Percentiles rank a stretch among this genome's conserved stretches.
phyloP scores from a whole-genome alignment of 805 yeast genomes.

The Wickerhamomyces sydowiorum region DNA sequence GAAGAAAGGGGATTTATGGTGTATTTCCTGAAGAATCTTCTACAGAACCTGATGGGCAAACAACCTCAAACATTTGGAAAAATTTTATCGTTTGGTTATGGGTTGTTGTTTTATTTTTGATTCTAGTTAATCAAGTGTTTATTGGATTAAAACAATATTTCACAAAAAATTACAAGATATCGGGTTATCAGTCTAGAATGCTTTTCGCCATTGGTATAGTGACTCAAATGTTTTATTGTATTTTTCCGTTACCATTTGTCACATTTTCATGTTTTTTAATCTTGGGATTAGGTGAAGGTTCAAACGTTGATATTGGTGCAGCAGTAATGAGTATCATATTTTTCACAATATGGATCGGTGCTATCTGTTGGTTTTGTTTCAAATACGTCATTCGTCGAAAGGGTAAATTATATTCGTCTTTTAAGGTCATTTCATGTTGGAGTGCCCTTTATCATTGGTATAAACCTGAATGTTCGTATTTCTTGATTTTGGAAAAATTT shows the following conservation, averaged over 20 bases:
- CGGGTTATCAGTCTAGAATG: not conserved
- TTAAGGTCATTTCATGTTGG: conserved; percentile 42
- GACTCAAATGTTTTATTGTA: conserved; percentile 5
- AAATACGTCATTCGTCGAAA: conserved; percentile 9
- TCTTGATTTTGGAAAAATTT: conserved; percentile 30
- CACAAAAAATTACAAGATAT: not conserved
- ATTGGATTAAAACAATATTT: conserved; percentile 1
- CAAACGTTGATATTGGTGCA: not conserved
- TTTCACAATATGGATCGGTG: conserved; percentile 2
- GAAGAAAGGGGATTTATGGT: conserved; percentile 3
- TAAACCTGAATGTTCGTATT: conserved; percentile 36
- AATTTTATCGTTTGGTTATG: conserved; percentile 32
- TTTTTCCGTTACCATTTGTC: conserved; percentile 8
- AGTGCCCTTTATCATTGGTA: conserved; percentile 37
- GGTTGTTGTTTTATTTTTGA: conserved; percentile 3
- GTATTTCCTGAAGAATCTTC: conserved; percentile 20
- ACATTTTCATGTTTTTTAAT: conserved; percentile 4
- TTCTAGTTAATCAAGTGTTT: conserved; percentile 1
- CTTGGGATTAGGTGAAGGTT: conserved; percentile 1
- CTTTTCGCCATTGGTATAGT: not conserved
- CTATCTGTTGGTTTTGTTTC: conserved; percentile 4
- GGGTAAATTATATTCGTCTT: conserved; percentile 39
- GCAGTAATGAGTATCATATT: conserved; percentile 2
- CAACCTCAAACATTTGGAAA: conserved; percentile 35
- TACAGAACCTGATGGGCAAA: conserved; percentile 35